Percentiles rank a stretch among this genome's conserved stretches.
These are phyloP conservation scores for Rhododendron simsii DNA, from an alignment of 148 eudicot genomes.

Conservation along the genomic window DNA sequence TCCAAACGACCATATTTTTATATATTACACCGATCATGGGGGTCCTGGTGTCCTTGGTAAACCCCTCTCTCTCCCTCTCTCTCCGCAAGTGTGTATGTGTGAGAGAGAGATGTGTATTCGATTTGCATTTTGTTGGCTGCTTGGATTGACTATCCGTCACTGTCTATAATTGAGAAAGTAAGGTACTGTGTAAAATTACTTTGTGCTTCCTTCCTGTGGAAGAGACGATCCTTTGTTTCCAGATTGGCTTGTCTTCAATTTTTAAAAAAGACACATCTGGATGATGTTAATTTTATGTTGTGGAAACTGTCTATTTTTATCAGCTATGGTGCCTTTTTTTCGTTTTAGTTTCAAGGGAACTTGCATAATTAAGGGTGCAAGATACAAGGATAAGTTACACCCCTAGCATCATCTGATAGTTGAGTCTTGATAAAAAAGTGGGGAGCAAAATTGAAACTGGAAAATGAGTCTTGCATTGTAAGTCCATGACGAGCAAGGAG, in stretches of 20 bases:
- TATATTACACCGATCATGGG: conserved; percentile 81
- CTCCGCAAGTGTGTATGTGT: neutral
- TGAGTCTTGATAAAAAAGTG: neutral
- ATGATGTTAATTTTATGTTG: neutral
- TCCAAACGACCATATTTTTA: conserved; percentile 74
- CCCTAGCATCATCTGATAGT: neutral
- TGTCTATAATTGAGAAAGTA: neutral
- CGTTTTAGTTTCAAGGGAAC: neutral
- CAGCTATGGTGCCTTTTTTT: neutral
- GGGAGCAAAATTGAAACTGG: neutral
- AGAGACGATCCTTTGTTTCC: neutral
- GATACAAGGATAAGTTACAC: neutral
- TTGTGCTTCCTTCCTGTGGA: neutral
- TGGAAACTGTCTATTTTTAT: conserved; percentile 2
- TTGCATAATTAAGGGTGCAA: neutral
- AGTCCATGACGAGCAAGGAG: neutral
- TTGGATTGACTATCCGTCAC: neutral
- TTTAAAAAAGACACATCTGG: neutral
- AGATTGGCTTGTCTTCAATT: neutral
- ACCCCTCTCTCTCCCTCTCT: neutral
- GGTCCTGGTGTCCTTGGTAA: conserved; percentile 84
- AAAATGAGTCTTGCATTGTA: neutral
- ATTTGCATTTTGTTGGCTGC: neutral
- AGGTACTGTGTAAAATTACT: neutral
- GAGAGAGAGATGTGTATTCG: neutral